phyloP scores from a whole-genome alignment of 257 asterid species.

The Jaltomata sinuosa region DNA sequence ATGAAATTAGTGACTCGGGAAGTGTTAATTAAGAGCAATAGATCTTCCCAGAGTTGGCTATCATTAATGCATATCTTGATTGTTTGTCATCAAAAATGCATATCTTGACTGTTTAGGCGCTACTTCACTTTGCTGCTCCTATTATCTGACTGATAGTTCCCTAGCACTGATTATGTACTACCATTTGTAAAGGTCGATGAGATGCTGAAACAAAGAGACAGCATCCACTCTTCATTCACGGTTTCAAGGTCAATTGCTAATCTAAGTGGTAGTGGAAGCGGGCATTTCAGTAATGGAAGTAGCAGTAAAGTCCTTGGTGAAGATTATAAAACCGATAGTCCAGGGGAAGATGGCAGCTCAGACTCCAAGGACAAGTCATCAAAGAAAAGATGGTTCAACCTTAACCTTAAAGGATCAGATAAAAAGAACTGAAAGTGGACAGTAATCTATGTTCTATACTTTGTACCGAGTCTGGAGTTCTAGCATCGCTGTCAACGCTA shows the following conservation, averaged over 20 bases:
- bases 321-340: constrained; percentile 57
- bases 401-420: constrained; percentile 79
- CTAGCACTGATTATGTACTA: not conserved
- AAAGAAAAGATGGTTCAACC: constrained; percentile 84
- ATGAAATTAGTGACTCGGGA: not conserved
- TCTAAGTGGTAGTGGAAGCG: constrained; percentile 62
- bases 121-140: not conserved
- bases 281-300: constrained; percentile 71
- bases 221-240: constrained; percentile 74
- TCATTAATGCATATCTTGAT: not conserved
- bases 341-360: constrained; percentile 84
- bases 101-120: not conserved
- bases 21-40: not conserved
- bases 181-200: constrained; percentile 62
- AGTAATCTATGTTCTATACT: not conserved
- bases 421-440: constrained; percentile 18
- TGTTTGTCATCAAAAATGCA: not conserved
- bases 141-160: not conserved
- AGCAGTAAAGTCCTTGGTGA: constrained; percentile 62
- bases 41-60: not conserved
- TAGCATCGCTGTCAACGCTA: not conserved
- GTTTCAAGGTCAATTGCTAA: constrained; percentile 47
- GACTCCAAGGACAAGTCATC: constrained; percentile 80
- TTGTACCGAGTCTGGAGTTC: not conserved
- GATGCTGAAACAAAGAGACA: constrained; percentile 87